Evolutionary conservation across 2,329 filamentous ascomycete genomes (phyloP).

Genomic region (Beauveria varroae): DNA sequence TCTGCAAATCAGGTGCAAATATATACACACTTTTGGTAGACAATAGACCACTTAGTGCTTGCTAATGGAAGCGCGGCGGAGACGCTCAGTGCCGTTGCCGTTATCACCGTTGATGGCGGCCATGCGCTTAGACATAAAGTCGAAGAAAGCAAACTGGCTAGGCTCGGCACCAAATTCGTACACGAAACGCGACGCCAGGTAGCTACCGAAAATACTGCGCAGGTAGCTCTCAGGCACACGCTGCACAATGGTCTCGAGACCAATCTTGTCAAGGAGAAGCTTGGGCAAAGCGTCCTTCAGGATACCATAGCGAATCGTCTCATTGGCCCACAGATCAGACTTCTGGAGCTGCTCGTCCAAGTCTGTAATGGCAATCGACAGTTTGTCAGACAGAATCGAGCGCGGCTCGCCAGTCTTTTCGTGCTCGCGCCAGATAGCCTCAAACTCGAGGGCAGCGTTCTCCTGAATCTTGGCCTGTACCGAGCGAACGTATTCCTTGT

Average conservation of each 20-base stretch:
- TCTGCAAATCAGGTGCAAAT: background rate
- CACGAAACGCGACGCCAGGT: constrained; percentile 89
- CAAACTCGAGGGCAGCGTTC: constrained; percentile 90
- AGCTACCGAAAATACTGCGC: constrained; percentile 91
- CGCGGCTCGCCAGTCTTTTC: constrained; percentile 71
- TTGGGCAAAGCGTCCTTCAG: constrained; percentile 79
- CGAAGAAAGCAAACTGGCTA: constrained; percentile 96
- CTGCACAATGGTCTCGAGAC: constrained; percentile 76
- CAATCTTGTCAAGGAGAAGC: constrained; percentile 80
- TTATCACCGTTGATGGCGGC: constrained; percentile 30
- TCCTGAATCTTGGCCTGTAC: constrained; percentile 87
- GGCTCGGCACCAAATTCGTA: constrained; percentile 91
- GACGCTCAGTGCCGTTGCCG: constrained; percentile 19
- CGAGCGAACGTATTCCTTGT: constrained; percentile 83
- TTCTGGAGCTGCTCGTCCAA: constrained; percentile 93
- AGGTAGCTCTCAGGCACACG: constrained; percentile 90
- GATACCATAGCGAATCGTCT: constrained; percentile 68
- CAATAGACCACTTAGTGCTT: background rate
- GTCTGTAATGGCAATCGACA: constrained; percentile 89
- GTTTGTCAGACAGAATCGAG: constrained; percentile 83
- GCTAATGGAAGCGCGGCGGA: constrained; percentile 21
- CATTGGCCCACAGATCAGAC: constrained; percentile 84
- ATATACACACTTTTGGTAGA: background rate
- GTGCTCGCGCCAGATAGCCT: constrained; percentile 96
- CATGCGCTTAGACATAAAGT: constrained; percentile 71